phyloP scores from a whole-genome alignment of 2,329 filamentous ascomycete species.

The Colletotrichum scovillei region DNA sequence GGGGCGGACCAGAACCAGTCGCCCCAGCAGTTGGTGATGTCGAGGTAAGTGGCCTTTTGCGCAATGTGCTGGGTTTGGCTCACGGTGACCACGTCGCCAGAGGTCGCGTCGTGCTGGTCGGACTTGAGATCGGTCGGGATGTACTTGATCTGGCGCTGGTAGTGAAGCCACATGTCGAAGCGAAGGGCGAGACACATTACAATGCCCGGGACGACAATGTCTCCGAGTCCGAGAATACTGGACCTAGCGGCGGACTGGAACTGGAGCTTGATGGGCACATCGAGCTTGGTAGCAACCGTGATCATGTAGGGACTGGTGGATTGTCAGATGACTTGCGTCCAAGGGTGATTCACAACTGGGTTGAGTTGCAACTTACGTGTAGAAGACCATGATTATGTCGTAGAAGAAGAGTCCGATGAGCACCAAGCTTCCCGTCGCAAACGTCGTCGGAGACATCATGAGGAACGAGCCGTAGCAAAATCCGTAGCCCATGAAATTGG shows the following conservation, averaged over 20 bases:
- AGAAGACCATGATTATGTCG: constrained; percentile 93
- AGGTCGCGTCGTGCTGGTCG: constrained; percentile 43
- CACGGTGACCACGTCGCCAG: constrained; percentile 47
- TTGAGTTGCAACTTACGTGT: constrained; percentile 67
- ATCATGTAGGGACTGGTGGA: constrained; percentile 79
- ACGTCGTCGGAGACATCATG: constrained; percentile 89
- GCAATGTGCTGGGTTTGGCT: constrained; percentile 54
- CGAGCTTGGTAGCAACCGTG: constrained; percentile 86
- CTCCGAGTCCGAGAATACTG: constrained; percentile 92
- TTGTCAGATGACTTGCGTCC: constrained; percentile 20
- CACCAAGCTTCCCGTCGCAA: constrained; percentile 82
- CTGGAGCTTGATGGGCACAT: constrained; percentile 92
- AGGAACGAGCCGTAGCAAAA: constrained; percentile 88
- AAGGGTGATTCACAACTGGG: not conserved
- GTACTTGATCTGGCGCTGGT: constrained; percentile 73
- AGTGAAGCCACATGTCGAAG: constrained; percentile 91
- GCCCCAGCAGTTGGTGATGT: constrained; percentile 81
- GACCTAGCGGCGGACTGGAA: constrained; percentile 75
- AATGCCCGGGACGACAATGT: constrained; percentile 92
- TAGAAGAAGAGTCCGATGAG: constrained; percentile 89
- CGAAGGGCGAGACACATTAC: constrained; percentile 88
- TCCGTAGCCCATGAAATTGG: constrained; percentile 87
- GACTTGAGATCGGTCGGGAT: constrained; percentile 50
- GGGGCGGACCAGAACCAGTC: constrained; percentile 80
- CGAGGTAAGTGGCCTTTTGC: constrained; percentile 59